Percentiles rank a stretch among this genome's conserved stretches.
These are phyloP conservation scores for Rhizopogon roseolus DNA, from an alignment of 768 basidiomycete species.

Conservation along the genomic window DNA sequence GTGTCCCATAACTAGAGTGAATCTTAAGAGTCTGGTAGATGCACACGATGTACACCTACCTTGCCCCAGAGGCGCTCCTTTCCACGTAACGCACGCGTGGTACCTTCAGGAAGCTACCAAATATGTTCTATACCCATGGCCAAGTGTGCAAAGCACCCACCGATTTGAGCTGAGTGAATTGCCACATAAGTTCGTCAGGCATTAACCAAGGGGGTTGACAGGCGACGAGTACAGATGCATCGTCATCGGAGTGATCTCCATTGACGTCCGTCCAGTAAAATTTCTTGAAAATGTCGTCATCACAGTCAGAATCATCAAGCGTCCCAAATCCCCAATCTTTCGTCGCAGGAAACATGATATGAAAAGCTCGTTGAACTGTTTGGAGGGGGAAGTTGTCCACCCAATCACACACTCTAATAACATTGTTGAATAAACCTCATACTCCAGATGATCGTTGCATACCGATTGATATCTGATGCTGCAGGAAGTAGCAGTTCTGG, in stretches of 20 bases:
- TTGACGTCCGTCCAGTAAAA: slow-evolving; percentile 37
- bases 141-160: slow-evolving; percentile 3
- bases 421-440: neutral
- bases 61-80: slow-evolving; percentile 60
- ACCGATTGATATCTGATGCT: slow-evolving; percentile 29
- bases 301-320: slow-evolving; percentile 27
- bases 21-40: slow-evolving; percentile 5
- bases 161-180: slow-evolving; percentile 40
- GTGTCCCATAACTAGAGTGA: slow-evolving; percentile 42
- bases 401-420: slow-evolving; percentile 25
- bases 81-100: slow-evolving; percentile 37
- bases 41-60: slow-evolving; percentile 26
- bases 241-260: slow-evolving; percentile 19
- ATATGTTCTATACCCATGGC: neutral
- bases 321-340: slow-evolving; percentile 38
- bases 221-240: slow-evolving; percentile 42
- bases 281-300: slow-evolving; percentile 38
- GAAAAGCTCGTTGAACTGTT: slow-evolving; percentile 33
- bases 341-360: slow-evolving; percentile 39
- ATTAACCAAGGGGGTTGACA: slow-evolving; percentile 61
- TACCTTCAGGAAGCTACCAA: slow-evolving; percentile 21
- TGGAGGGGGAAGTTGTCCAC: slow-evolving; percentile 28
- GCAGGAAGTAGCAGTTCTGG: slow-evolving; percentile 19
- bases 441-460: neutral
- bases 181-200: slow-evolving; percentile 46